Evolutionary conservation across 306 rosid species (phyloP), one percentile per base, ranked within the genome.

Genomic region (Cucurbita moschata): DNA sequence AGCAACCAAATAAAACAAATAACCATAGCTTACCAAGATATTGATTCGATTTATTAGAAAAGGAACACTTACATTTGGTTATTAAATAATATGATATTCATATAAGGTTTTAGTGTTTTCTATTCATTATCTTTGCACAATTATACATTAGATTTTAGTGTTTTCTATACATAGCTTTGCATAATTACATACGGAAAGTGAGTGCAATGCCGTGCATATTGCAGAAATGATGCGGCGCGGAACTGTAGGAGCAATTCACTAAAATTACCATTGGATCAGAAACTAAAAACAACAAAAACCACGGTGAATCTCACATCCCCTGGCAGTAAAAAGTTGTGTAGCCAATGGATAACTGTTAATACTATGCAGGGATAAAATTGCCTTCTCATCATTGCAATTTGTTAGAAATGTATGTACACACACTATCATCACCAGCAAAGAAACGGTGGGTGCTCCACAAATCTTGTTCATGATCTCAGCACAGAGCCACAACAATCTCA

Each of bases 151-250:
- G 64, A 40, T 23, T 58, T 26, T 26, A 5, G 64, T 58, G n/a
- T 59, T 40, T 60, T 52, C 56, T 52, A 21, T 54, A 77, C 42
- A 73, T 69, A 65, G 76, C 65, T 50, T n/a, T 75, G 63, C 21
- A 35, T 70, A 18, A 14, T 38, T 62, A 14, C 61, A 77, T 73
- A 54, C 21, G 35, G 67, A 71, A 69, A 77, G 71, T 73, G 51
- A 77, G 71, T 73, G 51, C 82, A 66, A 42, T 14, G 38, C 51
- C 60, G 51, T 79, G 65, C 76, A 46, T 80, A 55, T 74, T 83
- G 82, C 96, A 92, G 98, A 90, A 83, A 86, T 88, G 85, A 83
- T 78, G 89, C 96, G 93, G 69, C 86, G 79, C 69, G 82, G 84
- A 55, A 92, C 89, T 64, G 77, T 77, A 57, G 96, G 96, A 83